Evolutionary conservation across 2,329 filamentous ascomycete genomes (phyloP).

Genomic region (Fusarium sp.): DNA sequence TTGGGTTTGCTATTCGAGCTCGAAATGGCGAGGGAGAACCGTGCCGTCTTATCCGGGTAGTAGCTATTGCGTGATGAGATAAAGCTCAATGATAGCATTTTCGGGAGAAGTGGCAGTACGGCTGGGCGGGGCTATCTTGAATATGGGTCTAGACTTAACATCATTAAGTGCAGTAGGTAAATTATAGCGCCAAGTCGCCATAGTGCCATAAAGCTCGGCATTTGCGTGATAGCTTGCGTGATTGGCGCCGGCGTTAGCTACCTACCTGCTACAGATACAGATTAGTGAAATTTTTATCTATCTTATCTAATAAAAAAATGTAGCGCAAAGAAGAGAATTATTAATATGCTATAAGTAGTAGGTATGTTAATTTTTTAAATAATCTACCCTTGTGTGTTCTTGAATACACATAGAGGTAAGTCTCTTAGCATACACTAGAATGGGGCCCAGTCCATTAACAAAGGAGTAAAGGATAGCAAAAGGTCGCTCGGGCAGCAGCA

Average conservation of each 20-base stretch:
- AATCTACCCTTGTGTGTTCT: too few relatives aligned
- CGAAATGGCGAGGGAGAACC: neutral
- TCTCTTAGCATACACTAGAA: too few relatives aligned
- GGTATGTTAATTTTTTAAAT: too few relatives aligned
- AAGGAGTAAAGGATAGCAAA: too few relatives aligned
- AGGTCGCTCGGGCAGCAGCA: too few relatives aligned
- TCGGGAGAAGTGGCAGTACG: neutral
- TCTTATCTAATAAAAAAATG: too few relatives aligned
- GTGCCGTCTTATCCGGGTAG: neutral
- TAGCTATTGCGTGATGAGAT: neutral
- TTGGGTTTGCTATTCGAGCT: neutral
- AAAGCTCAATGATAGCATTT: neutral
- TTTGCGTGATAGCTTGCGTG: neutral
- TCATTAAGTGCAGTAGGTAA: neutral
- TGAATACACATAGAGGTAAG: too few relatives aligned
- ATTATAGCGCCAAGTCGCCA: neutral
- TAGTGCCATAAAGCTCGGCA: neutral
- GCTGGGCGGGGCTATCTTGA: neutral
- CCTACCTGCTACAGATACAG: too few relatives aligned
- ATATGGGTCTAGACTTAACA: neutral
- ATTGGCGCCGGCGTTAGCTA: neutral
- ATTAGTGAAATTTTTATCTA: too few relatives aligned
- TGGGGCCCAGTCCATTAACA: too few relatives aligned
- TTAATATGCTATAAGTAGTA: too few relatives aligned
- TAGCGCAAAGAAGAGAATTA: rapidly evolving